phyloP scores from a whole-genome alignment of 805 yeast genomes.

The Yarrowia hollandica region DNA sequence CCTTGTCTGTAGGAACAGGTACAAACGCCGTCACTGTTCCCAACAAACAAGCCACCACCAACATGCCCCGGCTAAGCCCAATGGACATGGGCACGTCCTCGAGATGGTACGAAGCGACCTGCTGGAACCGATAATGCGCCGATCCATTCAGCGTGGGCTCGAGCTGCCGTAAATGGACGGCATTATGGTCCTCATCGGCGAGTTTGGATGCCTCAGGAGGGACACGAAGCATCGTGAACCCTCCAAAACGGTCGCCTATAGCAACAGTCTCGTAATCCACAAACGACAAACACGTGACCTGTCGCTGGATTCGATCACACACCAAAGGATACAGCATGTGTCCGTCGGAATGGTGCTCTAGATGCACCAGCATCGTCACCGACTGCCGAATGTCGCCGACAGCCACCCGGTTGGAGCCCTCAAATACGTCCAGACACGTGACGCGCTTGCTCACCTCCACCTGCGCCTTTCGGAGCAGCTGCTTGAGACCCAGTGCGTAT shows the following conservation, averaged over 20 bases:
- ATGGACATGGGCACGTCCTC: constrained; percentile 73
- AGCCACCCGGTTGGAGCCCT: constrained; percentile 57
- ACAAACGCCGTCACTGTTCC: constrained; percentile 77
- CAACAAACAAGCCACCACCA: constrained; percentile 68
- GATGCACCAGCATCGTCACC: constrained; percentile 54
- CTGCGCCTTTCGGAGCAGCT: constrained; percentile 67
- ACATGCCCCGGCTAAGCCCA: constrained; percentile 45
- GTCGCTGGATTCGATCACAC: constrained; percentile 69
- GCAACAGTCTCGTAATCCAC: constrained; percentile 75
- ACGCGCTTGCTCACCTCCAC: constrained; percentile 48
- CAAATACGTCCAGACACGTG: constrained; percentile 49
- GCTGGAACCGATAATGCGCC: constrained; percentile 46
- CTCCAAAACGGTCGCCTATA: constrained; percentile 89
- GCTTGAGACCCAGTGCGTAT: constrained; percentile 77
- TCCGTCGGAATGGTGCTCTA: constrained; percentile 47
- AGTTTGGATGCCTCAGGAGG: constrained; percentile 51
- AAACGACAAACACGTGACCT: constrained; percentile 57
- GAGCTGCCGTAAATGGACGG: constrained; percentile 41
- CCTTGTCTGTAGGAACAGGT: constrained; percentile 65
- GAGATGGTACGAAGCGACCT: constrained; percentile 58
- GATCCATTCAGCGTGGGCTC: background rate
- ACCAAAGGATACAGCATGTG: constrained; percentile 58
- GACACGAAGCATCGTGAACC: constrained; percentile 64
- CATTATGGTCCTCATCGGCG: constrained; percentile 53
- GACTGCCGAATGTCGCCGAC: constrained; percentile 75